A percentile compares a stretch with the other conserved stretches of the same genome.
Evolutionary conservation across 2,329 filamentous ascomycete genomes (phyloP).

Genomic region (Elsinoe batatas): DNA sequence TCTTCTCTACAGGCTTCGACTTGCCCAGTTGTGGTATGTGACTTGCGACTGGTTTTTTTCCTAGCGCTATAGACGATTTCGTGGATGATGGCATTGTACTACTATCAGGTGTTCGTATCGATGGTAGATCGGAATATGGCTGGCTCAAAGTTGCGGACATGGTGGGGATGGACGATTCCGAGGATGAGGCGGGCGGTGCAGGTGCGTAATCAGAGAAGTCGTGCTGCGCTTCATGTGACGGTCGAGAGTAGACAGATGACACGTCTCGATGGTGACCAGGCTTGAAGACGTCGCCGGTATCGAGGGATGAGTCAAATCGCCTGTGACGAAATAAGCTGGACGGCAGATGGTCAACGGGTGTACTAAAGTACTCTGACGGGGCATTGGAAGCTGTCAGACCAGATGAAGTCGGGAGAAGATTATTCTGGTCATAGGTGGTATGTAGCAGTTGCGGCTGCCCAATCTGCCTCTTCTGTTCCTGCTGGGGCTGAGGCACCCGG

Average conservation of each 20-base stretch:
- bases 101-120: background rate
- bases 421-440: constrained; percentile 13
- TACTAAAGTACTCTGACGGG: constrained; percentile 12
- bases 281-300: constrained; percentile 11
- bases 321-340: constrained; percentile 13
- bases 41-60: background rate
- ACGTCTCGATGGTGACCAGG: constrained; percentile 6
- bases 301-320: constrained; percentile 9
- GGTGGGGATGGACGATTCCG: background rate
- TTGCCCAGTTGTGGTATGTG: constrained; percentile 6
- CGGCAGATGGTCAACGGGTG: constrained; percentile 8
- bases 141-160: background rate
- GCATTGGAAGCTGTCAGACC: constrained; percentile 12
- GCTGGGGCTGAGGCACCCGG: constrained; percentile 1
- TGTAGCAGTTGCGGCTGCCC: constrained; percentile 13
- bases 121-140: constrained; percentile 8
- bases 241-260: constrained; percentile 3
- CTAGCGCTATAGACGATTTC: background rate
- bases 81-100: background rate
- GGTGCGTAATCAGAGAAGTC: background rate
- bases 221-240: background rate
- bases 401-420: constrained; percentile 4
- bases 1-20: background rate
- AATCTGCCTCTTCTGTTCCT: constrained; percentile 12
- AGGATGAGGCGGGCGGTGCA: background rate